Percentiles rank a stretch among this genome's conserved stretches.
Evolutionary conservation across 1,284 basidiomycete species (phyloP).

Genomic region (Cutaneotrichosporon sp.): DNA sequence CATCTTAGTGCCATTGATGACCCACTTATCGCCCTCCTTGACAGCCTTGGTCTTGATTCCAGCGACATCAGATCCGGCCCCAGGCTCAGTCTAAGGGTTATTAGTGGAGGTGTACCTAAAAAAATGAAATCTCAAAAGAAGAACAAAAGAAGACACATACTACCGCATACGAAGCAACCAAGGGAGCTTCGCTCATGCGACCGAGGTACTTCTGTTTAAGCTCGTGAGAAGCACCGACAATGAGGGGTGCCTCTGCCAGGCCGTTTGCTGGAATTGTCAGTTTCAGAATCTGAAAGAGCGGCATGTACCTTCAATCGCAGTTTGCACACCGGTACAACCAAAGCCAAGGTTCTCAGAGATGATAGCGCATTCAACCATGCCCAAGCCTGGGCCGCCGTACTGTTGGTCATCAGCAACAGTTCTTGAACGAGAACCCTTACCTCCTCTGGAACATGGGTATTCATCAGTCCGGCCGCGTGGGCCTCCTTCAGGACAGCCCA

Average conservation of each 20-base stretch:
- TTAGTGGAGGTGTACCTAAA: too few relatives aligned
- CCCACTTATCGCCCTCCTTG: conserved; percentile 54
- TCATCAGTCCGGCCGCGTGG: conserved; percentile 51
- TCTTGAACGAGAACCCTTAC: conserved; percentile 25
- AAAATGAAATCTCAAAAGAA: background rate
- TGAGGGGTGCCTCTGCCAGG: conserved; percentile 54
- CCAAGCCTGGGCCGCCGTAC: conserved; percentile 54
- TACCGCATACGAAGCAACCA: conserved; percentile 56
- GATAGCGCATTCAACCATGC: conserved; percentile 52
- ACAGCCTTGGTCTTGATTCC: conserved; percentile 51
- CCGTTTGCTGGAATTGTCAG: conserved; percentile 46
- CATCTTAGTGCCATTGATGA: conserved; percentile 55
- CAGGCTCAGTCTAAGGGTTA: conserved; percentile 55
- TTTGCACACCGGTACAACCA: conserved; percentile 56
- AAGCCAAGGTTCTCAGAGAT: conserved; percentile 53
- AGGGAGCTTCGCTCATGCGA: conserved; percentile 55
- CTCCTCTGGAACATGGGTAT: conserved; percentile 51
- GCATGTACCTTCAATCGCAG: conserved; percentile 47
- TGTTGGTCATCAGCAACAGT: conserved; percentile 18
- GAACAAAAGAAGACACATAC: conserved; percentile 9
- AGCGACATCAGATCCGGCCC: conserved; percentile 56
- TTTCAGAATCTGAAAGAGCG: background rate
- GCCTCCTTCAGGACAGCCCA: conserved; percentile 55
- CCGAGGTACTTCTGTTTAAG: conserved; percentile 56
- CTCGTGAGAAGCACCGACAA: conserved; percentile 53